phyloP scores from a whole-genome alignment of 108 stramenopile species.

The Cylindrotheca closterium region DNA sequence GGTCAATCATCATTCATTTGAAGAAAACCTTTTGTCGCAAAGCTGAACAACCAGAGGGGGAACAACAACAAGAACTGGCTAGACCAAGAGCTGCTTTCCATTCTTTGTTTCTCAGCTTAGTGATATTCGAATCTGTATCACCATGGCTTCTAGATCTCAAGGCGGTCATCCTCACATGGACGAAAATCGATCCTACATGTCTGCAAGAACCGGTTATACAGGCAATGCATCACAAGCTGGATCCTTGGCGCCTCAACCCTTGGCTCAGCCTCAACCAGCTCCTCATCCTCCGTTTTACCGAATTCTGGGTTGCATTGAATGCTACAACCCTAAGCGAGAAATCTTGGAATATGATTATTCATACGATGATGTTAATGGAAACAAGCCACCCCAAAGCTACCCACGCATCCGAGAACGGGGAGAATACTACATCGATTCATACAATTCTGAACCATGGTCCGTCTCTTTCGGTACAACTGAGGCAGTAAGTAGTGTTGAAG shows the following conservation, averaged over 20 bases:
- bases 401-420: constrained; percentile 55
- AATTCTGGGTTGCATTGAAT: constrained; percentile 33
- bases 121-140: too few relatives aligned
- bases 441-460: constrained; percentile 57
- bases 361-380: constrained; percentile 35
- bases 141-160: neutral
- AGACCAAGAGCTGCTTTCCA: too few relatives aligned
- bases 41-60: too few relatives aligned
- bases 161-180: constrained; percentile 18
- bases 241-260: constrained; percentile 4
- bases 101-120: too few relatives aligned
- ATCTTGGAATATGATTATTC: constrained; percentile 56
- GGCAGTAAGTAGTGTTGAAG: constrained; percentile 30
- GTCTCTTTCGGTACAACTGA: constrained; percentile 60
- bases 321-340: constrained; percentile 39
- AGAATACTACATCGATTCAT: constrained; percentile 63
- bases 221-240: constrained; percentile 1
- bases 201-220: constrained; percentile 26
- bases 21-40: too few relatives aligned
- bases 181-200: constrained; percentile 25
- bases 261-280: constrained; percentile 37
- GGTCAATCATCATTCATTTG: too few relatives aligned
- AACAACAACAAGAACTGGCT: too few relatives aligned
- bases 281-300: constrained; percentile 29
- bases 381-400: constrained; percentile 40